Evolutionary conservation across 768 basidiomycete genomes (phyloP).

Genomic region (Agaricus blazei): DNA sequence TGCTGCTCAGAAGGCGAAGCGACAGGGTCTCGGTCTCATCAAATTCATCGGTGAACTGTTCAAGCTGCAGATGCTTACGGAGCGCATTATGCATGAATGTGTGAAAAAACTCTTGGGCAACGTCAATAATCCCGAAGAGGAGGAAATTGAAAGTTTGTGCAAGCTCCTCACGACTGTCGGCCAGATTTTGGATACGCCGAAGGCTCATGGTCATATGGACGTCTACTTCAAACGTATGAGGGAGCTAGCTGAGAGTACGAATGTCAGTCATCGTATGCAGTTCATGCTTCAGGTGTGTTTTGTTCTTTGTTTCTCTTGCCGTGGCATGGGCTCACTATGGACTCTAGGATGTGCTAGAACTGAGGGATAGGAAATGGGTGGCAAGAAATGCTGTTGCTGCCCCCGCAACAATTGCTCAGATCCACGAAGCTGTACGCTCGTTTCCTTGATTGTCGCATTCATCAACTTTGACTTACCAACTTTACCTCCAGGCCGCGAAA

Average conservation of each 20-base stretch:
- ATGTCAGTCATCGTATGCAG: conserved; percentile 82
- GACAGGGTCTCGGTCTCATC: conserved; percentile 93
- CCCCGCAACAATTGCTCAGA: conserved; percentile 83
- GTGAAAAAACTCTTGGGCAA: conserved; percentile 93
- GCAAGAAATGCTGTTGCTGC: conserved; percentile 66
- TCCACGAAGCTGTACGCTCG: conserved; percentile 75
- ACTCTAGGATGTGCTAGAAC: conserved; percentile 81
- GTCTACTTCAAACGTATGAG: conserved; percentile 92
- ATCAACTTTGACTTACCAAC: conserved; percentile 6
- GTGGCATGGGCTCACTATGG: neutral
- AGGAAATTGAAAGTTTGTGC: conserved; percentile 95
- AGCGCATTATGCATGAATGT: conserved; percentile 98
- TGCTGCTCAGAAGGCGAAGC: conserved; percentile 93
- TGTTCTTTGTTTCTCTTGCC: neutral
- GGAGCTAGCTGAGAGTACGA: conserved; percentile 66
- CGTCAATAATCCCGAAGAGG: conserved; percentile 93
- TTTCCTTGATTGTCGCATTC: neutral
- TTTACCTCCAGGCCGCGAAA: conserved; percentile 59
- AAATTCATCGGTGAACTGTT: conserved; percentile 98
- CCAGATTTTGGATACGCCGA: conserved; percentile 69
- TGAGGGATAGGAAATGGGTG: conserved; percentile 81
- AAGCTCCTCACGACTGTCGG: conserved; percentile 91
- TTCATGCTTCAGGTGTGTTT: conserved; percentile 88
- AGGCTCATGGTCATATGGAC: conserved; percentile 82
- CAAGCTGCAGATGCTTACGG: conserved; percentile 98